Evolutionary conservation across 2,329 filamentous ascomycete species (phyloP).

Genomic region (Thermomyces lanuginosus): DNA sequence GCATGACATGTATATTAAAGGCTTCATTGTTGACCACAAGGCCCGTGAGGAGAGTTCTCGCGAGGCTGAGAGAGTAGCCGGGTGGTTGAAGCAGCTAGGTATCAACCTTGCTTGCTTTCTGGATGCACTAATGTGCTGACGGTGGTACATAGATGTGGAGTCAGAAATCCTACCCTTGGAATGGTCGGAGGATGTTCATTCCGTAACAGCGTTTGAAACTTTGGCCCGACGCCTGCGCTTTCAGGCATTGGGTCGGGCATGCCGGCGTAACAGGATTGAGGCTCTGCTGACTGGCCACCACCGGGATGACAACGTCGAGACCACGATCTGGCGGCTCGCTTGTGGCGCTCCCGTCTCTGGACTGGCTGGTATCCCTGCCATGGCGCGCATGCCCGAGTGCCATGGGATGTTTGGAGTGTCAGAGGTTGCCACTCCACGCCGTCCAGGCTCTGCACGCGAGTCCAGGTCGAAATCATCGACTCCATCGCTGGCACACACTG

Average conservation of each 20-base stretch:
- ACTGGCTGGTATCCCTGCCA: constrained; percentile 49
- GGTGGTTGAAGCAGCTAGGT: constrained; percentile 31
- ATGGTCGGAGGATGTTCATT: constrained; percentile 35
- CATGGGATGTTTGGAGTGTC: constrained; percentile 56
- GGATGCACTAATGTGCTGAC: constrained; percentile 1
- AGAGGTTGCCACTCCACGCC: constrained; percentile 16
- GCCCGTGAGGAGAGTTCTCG: constrained; percentile 37
- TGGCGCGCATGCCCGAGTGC: constrained; percentile 67
- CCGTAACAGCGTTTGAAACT: constrained; percentile 55
- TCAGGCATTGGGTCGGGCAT: constrained; percentile 48
- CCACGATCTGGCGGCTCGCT: constrained; percentile 61
- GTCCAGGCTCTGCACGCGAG: constrained; percentile 2
- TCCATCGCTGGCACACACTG: constrained; percentile 7
- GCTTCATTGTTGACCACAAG: constrained; percentile 46
- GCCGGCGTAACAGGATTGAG: constrained; percentile 34
- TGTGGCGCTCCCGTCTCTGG: constrained; percentile 53
- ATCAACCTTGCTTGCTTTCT: constrained; percentile 3
- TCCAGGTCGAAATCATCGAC: too few species aligned
- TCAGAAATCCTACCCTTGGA: constrained; percentile 27
- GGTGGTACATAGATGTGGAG: constrained; percentile 13
- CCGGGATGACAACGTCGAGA: constrained; percentile 80
- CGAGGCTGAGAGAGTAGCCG: constrained; percentile 38
- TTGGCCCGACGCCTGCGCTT: constrained; percentile 60
- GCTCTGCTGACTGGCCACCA: constrained; percentile 72
- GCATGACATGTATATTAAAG: constrained; percentile 25